Conservation (phyloP, 129 eudicot genomes). For the Silybum marianum region DNA sequence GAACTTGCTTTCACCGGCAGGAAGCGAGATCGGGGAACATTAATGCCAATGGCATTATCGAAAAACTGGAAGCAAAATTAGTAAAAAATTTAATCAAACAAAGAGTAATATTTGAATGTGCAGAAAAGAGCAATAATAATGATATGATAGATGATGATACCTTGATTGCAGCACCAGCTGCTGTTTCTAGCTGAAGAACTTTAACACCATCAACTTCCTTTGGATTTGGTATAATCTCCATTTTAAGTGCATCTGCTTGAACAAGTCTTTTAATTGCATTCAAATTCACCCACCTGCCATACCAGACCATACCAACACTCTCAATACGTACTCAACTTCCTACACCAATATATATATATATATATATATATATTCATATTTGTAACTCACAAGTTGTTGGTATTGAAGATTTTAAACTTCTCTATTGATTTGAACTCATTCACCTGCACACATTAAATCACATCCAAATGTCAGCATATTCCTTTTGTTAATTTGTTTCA, state of each 20-base stretch:
- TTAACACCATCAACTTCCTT: slow-evolving; percentile 97
- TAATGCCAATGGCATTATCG: slow-evolving; percentile 83
- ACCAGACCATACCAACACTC: slow-evolving; percentile 10
- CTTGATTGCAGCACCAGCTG: slow-evolving; percentile 99
- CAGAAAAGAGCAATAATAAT: background rate
- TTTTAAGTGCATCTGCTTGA: slow-evolving; percentile 80
- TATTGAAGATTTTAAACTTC: slow-evolving; percentile 97
- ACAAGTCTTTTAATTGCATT: slow-evolving; percentile 92
- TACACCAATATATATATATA: background rate
- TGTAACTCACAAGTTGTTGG: slow-evolving; percentile 87
- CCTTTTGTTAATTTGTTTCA: too few species aligned
- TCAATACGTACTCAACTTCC: slow-evolving; percentile 25
- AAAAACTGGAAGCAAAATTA: slow-evolving; percentile 53
- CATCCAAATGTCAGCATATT: background rate
- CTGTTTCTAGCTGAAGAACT: slow-evolving; percentile 99
- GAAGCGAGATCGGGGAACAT: slow-evolving; percentile 95
- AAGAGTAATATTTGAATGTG: background rate
- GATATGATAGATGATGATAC: slow-evolving; percentile 37
- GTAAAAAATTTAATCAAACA: background rate
- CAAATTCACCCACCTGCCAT: slow-evolving; percentile 92
- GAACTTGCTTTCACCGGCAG: slow-evolving; percentile 98
- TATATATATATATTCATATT: background rate
- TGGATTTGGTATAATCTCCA: slow-evolving; percentile 99
- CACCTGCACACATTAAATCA: slow-evolving; percentile 57
- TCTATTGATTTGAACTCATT: slow-evolving; percentile 96